Base-by-base conservation (phyloP, 1,284 basidiomycete species). In the Ceratobasidium theobromae region DNA sequence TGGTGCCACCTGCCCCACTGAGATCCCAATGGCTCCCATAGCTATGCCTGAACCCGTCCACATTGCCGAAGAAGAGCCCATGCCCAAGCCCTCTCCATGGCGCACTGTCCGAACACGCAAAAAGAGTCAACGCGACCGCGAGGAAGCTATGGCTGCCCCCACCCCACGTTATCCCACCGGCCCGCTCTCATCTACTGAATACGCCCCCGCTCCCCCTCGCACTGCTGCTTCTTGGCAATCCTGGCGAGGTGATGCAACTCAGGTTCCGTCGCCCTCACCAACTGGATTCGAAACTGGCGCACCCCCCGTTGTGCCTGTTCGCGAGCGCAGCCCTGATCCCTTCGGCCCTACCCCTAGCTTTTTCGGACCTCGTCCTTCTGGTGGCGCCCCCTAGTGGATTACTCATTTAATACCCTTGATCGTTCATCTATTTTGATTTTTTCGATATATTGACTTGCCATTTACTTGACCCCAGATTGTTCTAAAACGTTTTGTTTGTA, bases 341-440 rank as follows among this genome's bases (percentile, higher is more conserved):
- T 70, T 70, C 33, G 69, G 69, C 33, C 69, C 69, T n/a, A 41
- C 69, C 28, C 40, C 51, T 35, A 43, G 51, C 18, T 65, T 65
- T 27, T 65, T 65, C 41, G 62, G 62, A 33, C 62, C 62, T 41
- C 62, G 62, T 65, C 62, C 62, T 53, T 53, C 62, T 35, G 62
- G 62, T 30, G 60, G 60, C 43, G 49, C 9, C 18, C 9, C 12
- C 6, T 11, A 11, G 48, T 41, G 40, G 51, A 23, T 28, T 53
- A 28, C 53, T 49, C 18, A 51, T 23, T 43, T 53, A 51, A 53
- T 41, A 21, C 23, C 35, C 35, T 12, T 40, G 25, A 18, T 16
- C 41, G 49, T 53, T 48, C 21, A 27, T 27, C 46, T 62, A 30
- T 33, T 40, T 25, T 38, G 32, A 51, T 64, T 35, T 64, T 51